Base-by-base conservation (phyloP, 78 protist species). In the Pelomyxa schiedti region DNA sequence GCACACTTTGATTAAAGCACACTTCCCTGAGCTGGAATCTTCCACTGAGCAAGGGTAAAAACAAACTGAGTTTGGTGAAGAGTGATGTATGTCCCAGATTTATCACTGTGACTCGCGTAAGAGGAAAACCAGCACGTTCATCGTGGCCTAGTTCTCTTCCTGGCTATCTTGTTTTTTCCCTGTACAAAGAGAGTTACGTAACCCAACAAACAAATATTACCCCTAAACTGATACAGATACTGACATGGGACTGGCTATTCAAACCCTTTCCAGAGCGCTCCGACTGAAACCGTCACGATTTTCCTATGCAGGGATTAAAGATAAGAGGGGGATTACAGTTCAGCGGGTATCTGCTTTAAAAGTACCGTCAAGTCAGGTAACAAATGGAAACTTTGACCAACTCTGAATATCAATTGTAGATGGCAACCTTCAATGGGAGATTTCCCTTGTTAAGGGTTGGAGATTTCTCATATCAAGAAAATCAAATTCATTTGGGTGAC, bases 221-320 rank as follows among this genome's bases (percentile, higher is more conserved):
- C 30, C 4, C 36, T 47, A 7, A 70, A 32, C 7, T 65, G 43
- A 65, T 65, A 38, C 69, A 4, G 28, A 7, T 8, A 8, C 4
- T 65, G 28, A 7, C 35, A 7, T 65, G 7, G 35, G 4, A 7
- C 69, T 35, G 35, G 30, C n/a, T 8, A 36, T 36, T 38, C 30
- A 28, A 29, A 5, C 3, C 8, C 16, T 69, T 30, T 53, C 83
- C 39, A 1, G 8, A 41, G 37, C 29, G 66, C 36, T 64, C 39
- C 24, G 72, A 43, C 22, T 58, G 35, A 80, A 80, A 32, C 58
- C 39, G 37, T 72, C 38, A 29, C 24, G 36, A 4, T 79, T 89
- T 37, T 70, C 79, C 36, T 42, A 74, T 16, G 90, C 90, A 8
- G 93, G 93, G 35, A 89, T 84, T 6, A 89, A 89, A 41, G 93